phyloP scores from a whole-genome alignment of 2,329 filamentous ascomycete species.

The Venturia carpophila region DNA sequence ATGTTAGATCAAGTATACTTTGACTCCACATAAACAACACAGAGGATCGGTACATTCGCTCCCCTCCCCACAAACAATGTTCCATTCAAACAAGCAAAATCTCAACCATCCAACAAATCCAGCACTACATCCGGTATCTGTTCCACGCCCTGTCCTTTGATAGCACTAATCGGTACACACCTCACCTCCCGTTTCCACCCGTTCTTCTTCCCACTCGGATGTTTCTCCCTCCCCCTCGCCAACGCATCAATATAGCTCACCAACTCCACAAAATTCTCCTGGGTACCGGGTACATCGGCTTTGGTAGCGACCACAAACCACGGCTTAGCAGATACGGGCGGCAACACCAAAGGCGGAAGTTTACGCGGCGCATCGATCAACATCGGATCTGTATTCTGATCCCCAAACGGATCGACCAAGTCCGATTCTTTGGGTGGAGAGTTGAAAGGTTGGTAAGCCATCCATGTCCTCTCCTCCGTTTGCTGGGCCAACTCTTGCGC shows the following conservation, averaged over 20 bases:
- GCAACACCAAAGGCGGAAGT: constrained; percentile 43
- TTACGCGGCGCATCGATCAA: background rate
- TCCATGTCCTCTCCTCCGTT: constrained; percentile 44
- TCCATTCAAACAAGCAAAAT: background rate
- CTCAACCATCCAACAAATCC: constrained; percentile 44
- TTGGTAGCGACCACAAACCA: constrained; percentile 97
- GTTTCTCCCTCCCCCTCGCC: constrained; percentile 52
- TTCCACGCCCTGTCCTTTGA: constrained; percentile 75
- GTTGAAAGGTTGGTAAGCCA: constrained; percentile 49
- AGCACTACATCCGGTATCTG: constrained; percentile 65
- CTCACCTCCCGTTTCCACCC: constrained; percentile 51
- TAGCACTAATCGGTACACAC: constrained; percentile 82
- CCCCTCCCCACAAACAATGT: no score
- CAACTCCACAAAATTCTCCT: constrained; percentile 65
- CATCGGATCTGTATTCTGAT: constrained; percentile 13
- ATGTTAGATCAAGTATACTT: background rate
- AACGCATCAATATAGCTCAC: constrained; percentile 63
- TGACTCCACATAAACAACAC: background rate
- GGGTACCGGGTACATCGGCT: constrained; percentile 71
- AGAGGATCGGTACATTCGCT: background rate
- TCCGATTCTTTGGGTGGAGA: constrained; percentile 8
- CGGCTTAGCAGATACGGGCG: constrained; percentile 85
- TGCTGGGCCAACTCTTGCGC: constrained; percentile 62
- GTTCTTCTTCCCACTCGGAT: constrained; percentile 63
- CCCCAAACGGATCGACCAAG: background rate